These are phyloP conservation scores for Boletus speciosus DNA, from an alignment of 768 basidiomycete genomes.

Conservation along the genomic window DNA sequence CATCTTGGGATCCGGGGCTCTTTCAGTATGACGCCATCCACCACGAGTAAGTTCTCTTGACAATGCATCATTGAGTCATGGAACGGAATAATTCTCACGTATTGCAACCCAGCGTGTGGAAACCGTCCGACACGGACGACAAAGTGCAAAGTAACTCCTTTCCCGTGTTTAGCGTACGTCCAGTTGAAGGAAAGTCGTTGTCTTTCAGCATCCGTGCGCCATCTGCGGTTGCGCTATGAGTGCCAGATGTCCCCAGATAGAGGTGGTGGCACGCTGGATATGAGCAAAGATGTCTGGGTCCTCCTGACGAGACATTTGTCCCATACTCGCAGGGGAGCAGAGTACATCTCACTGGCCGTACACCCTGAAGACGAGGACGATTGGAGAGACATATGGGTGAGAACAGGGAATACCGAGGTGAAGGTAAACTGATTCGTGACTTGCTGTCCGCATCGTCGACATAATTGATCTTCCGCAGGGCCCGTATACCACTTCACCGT, in stretches of 20 bases:
- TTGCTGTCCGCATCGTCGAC: not conserved
- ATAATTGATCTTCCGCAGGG: constrained; percentile 27
- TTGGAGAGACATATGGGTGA: constrained; percentile 23
- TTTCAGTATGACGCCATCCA: constrained; percentile 50
- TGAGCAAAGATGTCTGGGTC: constrained; percentile 64
- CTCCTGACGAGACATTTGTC: constrained; percentile 74
- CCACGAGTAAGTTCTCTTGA: constrained; percentile 56
- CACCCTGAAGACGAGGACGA: constrained; percentile 43
- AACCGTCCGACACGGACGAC: constrained; percentile 40
- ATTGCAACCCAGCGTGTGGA: constrained; percentile 33
- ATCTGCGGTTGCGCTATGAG: constrained; percentile 41
- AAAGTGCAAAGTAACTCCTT: constrained; percentile 32
- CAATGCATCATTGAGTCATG: not conserved
- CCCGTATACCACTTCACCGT: constrained; percentile 45
- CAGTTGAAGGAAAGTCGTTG: not conserved
- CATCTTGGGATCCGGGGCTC: constrained; percentile 79
- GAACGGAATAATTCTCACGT: not conserved
- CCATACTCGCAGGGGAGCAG: constrained; percentile 53
- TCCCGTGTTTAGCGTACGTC: constrained; percentile 10
- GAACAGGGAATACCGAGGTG: constrained; percentile 30
- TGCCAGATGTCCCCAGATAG: not conserved
- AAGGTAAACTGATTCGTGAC: constrained; percentile 32
- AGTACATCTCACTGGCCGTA: constrained; percentile 62
- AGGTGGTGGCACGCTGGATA: not conserved
- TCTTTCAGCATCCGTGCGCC: constrained; percentile 36